phyloP scores from a whole-genome alignment of 129 eudicot species.

The Tanacetum coccineum region DNA sequence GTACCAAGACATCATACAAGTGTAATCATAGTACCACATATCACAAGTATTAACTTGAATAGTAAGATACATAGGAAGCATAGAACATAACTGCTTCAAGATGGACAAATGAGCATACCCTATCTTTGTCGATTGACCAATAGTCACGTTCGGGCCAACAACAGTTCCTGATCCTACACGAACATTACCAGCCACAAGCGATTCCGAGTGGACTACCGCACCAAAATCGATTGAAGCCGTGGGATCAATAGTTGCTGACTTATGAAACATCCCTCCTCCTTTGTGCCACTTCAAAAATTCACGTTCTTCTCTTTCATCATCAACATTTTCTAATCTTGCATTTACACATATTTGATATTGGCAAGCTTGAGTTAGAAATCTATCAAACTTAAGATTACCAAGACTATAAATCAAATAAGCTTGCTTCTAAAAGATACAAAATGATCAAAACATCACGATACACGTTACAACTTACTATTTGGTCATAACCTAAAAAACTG shows the following conservation, averaged over 20 bases:
- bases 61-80: not conserved
- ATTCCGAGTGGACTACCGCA: constrained; percentile 62
- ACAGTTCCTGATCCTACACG: constrained; percentile 74
- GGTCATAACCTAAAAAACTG: no score
- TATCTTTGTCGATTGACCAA: constrained; percentile 74
- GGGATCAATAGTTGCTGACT: constrained; percentile 70
- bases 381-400: not conserved
- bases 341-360: constrained; percentile 22
- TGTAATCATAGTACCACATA: not conserved
- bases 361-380: constrained; percentile 18
- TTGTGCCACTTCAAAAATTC: constrained; percentile 55
- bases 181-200: constrained; percentile 56
- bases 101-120: constrained; percentile 46
- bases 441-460: no score
- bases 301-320: constrained; percentile 18
- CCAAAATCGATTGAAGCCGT: constrained; percentile 65
- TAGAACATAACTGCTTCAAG: not conserved
- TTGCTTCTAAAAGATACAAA: not conserved
- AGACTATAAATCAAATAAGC: not conserved
- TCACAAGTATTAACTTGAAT: not conserved
- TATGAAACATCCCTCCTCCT: constrained; percentile 83
- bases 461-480: no score
- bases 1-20: not conserved
- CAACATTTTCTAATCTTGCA: constrained; percentile 47
- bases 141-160: constrained; percentile 66